Conservation (phyloP, 2,329 filamentous ascomycete genomes). For the Phyllosticta ampelicida region DNA sequence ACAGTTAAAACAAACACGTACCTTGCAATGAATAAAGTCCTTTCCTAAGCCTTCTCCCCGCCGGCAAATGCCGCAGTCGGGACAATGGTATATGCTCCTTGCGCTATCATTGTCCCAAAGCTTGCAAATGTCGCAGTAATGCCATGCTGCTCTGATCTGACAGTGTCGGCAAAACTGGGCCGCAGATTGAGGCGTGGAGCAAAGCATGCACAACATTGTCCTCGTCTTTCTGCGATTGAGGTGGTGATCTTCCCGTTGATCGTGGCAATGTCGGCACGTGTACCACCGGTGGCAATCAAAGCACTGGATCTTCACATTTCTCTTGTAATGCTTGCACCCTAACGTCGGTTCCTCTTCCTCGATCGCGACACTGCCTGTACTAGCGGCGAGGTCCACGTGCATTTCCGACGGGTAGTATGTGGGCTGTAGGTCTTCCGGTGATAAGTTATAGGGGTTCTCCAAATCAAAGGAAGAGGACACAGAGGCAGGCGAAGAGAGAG, state of each 20-base stretch:
- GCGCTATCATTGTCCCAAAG: constrained; percentile 89
- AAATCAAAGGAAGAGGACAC: constrained; percentile 23
- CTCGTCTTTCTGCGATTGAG: constrained; percentile 74
- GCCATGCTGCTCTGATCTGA: constrained; percentile 66
- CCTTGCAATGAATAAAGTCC: constrained; percentile 98
- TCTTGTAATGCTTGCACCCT: constrained; percentile 85
- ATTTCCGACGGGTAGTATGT: constrained; percentile 2
- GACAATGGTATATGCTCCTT: constrained; percentile 92
- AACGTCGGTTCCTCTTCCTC: constrained; percentile 41
- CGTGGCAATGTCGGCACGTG: constrained; percentile 89
- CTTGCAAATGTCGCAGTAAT: constrained; percentile 92
- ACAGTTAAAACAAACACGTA: constrained; percentile 26
- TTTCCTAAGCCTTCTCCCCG: constrained; percentile 86
- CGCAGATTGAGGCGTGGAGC: constrained; percentile 71
- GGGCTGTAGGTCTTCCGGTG: constrained; percentile 9
- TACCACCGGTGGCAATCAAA: constrained; percentile 86
- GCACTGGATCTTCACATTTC: constrained; percentile 94
- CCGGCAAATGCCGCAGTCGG: constrained; percentile 90
- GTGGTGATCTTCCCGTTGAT: constrained; percentile 66
- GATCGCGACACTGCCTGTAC: constrained; percentile 39
- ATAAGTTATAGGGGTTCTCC: constrained; percentile 26
- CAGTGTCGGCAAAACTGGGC: constrained; percentile 70
- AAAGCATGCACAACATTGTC: constrained; percentile 97
- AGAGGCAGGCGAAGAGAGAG: constrained; percentile 25
- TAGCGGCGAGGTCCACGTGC: constrained; percentile 29